These are phyloP conservation scores for Monoraphidium neglectum DNA, from an alignment of 139 green algal species.

Conservation along the genomic window DNA sequence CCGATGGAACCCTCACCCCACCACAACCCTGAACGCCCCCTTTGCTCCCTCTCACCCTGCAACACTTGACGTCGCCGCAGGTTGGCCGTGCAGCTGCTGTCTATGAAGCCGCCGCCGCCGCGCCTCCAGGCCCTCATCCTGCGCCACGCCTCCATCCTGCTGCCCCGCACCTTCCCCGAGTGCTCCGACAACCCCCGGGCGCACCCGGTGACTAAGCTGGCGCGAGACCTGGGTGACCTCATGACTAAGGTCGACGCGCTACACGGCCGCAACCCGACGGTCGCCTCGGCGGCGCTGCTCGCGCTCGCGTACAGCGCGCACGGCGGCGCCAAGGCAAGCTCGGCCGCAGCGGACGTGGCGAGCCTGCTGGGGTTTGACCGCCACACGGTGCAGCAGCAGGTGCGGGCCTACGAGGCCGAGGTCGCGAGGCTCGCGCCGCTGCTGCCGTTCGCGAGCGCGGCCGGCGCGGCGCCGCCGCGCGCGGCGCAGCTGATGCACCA, in stretches of 20 bases:
- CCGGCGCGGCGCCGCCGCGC: too few relatives aligned
- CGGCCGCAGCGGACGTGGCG: not conserved
- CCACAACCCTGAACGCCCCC: too few relatives aligned
- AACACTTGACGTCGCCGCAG: too few relatives aligned
- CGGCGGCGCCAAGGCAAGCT: too few relatives aligned
- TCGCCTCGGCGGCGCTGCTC: constrained; percentile 13
- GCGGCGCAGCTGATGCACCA: not conserved
- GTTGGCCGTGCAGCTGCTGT: not conserved
- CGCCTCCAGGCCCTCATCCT: constrained; percentile 14
- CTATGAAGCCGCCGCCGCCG: not conserved
- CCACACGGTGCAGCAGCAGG: constrained; percentile 4
- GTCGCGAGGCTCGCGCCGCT: constrained; percentile 1
- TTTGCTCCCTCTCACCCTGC: too few relatives aligned
- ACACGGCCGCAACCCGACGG: not conserved
- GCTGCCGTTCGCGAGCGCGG: constrained; percentile 11
- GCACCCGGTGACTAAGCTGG: constrained; percentile 5
- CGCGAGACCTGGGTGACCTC: constrained; percentile 1
- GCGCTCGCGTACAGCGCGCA: not conserved
- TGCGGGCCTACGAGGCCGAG: not conserved
- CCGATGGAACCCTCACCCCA: too few relatives aligned
- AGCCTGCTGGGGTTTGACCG: not conserved
- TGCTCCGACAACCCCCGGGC: not conserved
- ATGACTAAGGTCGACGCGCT: not conserved
- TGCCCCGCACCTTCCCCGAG: constrained; percentile 5
- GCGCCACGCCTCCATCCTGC: not conserved